These are phyloP conservation scores for Fusarium hostae DNA, from an alignment of 2,329 filamentous ascomycete genomes.

Conservation along the genomic window DNA sequence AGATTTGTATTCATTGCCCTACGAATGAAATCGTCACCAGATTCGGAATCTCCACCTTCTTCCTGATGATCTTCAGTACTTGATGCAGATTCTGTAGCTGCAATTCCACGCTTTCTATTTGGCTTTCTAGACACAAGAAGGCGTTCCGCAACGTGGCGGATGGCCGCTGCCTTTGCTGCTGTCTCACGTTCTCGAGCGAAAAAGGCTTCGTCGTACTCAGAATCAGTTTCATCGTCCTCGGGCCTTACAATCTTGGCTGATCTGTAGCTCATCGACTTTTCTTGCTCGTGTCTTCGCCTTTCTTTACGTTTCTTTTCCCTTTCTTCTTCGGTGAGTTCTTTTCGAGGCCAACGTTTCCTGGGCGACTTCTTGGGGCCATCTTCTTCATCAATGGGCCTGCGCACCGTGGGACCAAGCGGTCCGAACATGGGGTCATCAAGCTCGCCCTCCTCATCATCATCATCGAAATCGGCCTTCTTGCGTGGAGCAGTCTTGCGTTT, in stretches of 20 bases:
- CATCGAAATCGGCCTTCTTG: slow-evolving; percentile 73
- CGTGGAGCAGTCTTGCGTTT: slow-evolving; percentile 71
- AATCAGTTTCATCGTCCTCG: slow-evolving; percentile 90
- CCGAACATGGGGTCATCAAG: slow-evolving; percentile 72
- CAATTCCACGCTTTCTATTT: slow-evolving; percentile 41
- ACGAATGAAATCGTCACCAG: slow-evolving; percentile 43
- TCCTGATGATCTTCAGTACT: slow-evolving; percentile 7
- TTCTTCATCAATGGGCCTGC: slow-evolving; percentile 64
- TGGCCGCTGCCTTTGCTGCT: slow-evolving; percentile 27
- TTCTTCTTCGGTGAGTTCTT: slow-evolving; percentile 68
- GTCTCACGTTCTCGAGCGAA: slow-evolving; percentile 76
- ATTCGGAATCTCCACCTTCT: background rate
- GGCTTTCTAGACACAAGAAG: slow-evolving; percentile 44
- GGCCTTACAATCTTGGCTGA: slow-evolving; percentile 83
- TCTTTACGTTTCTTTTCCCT: slow-evolving; percentile 71
- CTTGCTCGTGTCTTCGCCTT: slow-evolving; percentile 75
- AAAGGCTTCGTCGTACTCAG: slow-evolving; percentile 75
- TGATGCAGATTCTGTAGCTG: background rate
- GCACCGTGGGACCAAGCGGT: slow-evolving; percentile 70
- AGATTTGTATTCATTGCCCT: slow-evolving; percentile 42
- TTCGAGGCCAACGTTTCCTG: slow-evolving; percentile 59
- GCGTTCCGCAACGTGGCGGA: background rate
- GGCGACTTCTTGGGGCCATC: slow-evolving; percentile 62
- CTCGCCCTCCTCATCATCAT: slow-evolving; percentile 73
- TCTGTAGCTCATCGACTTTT: slow-evolving; percentile 84